Conservation (phyloP, 2,329 filamentous ascomycete genomes). For the Dendrostoma leiphaemia region DNA sequence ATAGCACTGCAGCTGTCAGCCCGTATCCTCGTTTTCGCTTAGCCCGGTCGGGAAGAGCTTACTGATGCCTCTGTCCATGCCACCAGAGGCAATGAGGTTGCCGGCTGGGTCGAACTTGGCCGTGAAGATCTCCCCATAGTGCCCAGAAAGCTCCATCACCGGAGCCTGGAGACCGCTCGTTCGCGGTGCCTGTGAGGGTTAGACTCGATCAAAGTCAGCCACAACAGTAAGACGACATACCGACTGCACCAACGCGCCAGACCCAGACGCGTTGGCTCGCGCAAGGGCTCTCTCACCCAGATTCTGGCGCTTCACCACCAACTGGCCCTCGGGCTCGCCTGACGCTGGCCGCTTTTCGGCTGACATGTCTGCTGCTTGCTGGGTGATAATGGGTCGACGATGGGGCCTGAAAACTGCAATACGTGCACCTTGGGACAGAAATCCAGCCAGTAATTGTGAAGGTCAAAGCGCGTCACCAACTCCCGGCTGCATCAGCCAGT, state of each 20-base stretch:
- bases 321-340: conserved; percentile 75
- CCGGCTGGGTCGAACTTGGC: conserved; percentile 88
- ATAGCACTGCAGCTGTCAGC: conserved; percentile 63
- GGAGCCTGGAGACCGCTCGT: conserved; percentile 84
- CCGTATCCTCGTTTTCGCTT: neutral
- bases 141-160: conserved; percentile 88
- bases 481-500: neutral
- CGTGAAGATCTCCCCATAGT: conserved; percentile 83
- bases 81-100: conserved; percentile 86
- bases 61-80: conserved; percentile 92
- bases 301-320: conserved; percentile 89
- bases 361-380: conserved; percentile 59
- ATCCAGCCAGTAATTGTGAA: no score
- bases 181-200: conserved; percentile 60
- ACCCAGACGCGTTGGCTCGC: conserved; percentile 48
- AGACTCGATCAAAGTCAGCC: conserved; percentile 22
- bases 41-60: conserved; percentile 31
- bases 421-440: no score
- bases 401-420: neutral
- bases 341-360: conserved; percentile 90
- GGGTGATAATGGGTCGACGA: neutral
- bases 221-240: conserved; percentile 34
- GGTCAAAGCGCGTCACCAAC: neutral
- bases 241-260: conserved; percentile 47
- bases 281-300: conserved; percentile 50